Evolutionary conservation across 75 land plant species (phyloP), one percentile per base, ranked within the genome.

Genomic region (Isoetes taiwanensis): DNA sequence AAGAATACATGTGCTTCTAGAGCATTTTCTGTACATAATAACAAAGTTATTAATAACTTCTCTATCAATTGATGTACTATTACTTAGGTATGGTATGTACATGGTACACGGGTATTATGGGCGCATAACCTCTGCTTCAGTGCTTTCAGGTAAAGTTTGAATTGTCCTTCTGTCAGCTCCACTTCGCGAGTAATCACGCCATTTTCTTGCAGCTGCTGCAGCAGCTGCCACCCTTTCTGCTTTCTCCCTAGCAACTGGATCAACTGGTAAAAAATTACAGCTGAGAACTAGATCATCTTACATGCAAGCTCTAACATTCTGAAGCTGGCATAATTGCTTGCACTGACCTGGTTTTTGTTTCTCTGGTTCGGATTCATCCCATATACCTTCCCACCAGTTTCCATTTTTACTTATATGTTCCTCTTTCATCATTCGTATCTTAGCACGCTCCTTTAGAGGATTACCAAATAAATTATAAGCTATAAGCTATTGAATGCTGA

Each of bases 151-250:
- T 42, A 90, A 87, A 56, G 78, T 82, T 52, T 66, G 77, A 12
- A 76, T 68, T 23, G 93, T 83, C 33, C 61, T 80, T 52, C 80
- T 76, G 46, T 78, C 86, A 0, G 58, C 77, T 30, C 83, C 84
- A 31, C 63, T 69, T 53, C 97, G 73, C 11, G 97, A 90, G 61
- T 90, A 90, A 56, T 90, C 97, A 58, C 97, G 75, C 97, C 97
- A 90, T 56, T 84, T 72, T 43, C 91, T 71, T 34, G 97, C 80
- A 17, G 91, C 91, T 26, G 77, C 97, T 0, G 97, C 97, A 3
- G 96, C 78, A 70, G 81, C 77, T 11, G 62, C 76, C 31, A 86
- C 76, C 63, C 91, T 70, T 57, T 82, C 93, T 43, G 79, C 76
- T 11, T 62, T 73, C 46, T 76, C 79, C 55, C 70, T 75, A 48